Evolutionary conservation across 257 asterid species (phyloP), one percentile per base, ranked within the genome.

Genomic region (Fraxinus excelsior): DNA sequence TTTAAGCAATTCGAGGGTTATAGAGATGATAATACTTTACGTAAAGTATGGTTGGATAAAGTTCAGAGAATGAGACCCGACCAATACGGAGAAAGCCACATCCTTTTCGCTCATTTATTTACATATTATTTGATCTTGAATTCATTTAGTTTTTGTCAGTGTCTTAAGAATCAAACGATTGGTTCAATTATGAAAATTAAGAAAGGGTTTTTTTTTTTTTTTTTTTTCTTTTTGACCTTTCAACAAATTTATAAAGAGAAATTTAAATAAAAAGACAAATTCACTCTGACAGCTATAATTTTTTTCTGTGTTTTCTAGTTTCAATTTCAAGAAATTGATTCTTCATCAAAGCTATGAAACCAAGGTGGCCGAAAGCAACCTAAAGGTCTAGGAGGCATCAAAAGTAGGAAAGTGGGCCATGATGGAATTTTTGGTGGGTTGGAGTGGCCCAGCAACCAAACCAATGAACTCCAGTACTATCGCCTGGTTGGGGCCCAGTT

Each of bases 361-460:
- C 64, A 53, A 3, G 64, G 11, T 16, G 64, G 2, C 26, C 64
- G 10, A n/a, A n/a, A 53, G 64, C 64, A 0, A 53, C 26, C 32
- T 37, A 40, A 37, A 37, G 42, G 42, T 10, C 1, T 37, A 7
- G 42, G 31, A 26, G 70, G 62, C 32, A 76, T 37, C 71, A 28
- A 49, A 64, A 70, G 82, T 73, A 77, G 83, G 83, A 42, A 64
- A 76, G 84, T 65, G 84, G 87, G 81, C 81, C 85, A 80, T 9
- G 8, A 4, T 67, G 74, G 26, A 56, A 70, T 70, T 9, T 14
- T 66, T 10, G 68, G 71, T 31, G 51, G 38, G 6, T n/a, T 10
- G n/a, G 18, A 7, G 25, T 65, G 58, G 72, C 68, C 77, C 80
- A 71, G 40, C 34, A 73, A 69, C 74, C 62, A 34, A 74, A 49